Evolutionary conservation across 306 rosid genomes (phyloP), one percentile per base, ranked within the genome.

Genomic region (Geum urbanum): DNA sequence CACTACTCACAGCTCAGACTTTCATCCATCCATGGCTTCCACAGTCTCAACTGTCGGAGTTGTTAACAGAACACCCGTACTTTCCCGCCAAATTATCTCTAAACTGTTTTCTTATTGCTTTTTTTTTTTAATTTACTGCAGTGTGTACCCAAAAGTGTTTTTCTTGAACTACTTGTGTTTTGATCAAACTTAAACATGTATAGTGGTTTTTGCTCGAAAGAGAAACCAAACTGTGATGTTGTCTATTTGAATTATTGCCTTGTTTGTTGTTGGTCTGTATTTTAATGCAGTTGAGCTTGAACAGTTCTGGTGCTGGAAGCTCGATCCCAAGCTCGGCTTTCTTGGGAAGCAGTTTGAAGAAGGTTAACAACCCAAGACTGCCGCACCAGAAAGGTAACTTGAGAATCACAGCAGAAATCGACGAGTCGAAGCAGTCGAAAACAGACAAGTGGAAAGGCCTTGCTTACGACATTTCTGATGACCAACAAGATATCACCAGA

Each of bases 401-500:
- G 5, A 79, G 68, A 55, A 53, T 74, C 32, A 74, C 41, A 5
- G 67, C 80, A 1, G 77, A 79, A 58, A n/a, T 3, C 9, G 83
- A 75, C 9, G 83, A 79, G 54, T 14, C 12, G 10, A 32, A 71
- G 53, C 83, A 79, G 59, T 74, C 83, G 1, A 15, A 51, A 1
- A 20, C 62, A 68, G 83, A 79, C 77, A 74, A 1, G 63, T 79
- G 83, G 83, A 52, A 0, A 5, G 84, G 84, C 62, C 84, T 80
- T 41, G 84, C 77, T 37, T 80, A 20, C 16, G 84, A 80, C 66
- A 0, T 4, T 6, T 80, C 84, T 44, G 84, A 80, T 67, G 84
- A 80, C 49, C 84, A 80, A 24, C 84, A 80, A 60, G 84, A 80
- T 72, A 80, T 80, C n/a, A 72, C 80, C 20, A 80, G 84, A 80